A percentile compares a stretch with the other conserved stretches of the same genome.
phyloP scores from a whole-genome alignment of 306 rosid genomes.

The Fragaria iinumae region DNA sequence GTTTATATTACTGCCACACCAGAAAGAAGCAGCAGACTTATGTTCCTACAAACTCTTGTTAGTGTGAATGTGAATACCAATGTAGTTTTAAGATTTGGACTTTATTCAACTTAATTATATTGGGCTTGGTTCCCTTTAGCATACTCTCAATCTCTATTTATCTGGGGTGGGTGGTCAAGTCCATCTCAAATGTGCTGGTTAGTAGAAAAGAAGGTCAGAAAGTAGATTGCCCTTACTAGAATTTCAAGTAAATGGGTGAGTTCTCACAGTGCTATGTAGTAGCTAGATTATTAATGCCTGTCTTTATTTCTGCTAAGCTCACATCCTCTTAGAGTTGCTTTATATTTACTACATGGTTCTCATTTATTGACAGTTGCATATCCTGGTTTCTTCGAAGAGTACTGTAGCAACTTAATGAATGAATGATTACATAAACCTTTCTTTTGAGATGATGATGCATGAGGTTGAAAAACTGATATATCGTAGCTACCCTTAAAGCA shows the following conservation, averaged over 20 bases:
- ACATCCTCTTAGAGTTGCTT: not conserved
- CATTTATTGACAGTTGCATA: not conserved
- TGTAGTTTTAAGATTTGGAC: not conserved
- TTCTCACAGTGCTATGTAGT: not conserved
- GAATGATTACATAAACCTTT: not conserved
- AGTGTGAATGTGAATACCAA: not conserved
- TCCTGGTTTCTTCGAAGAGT: not conserved
- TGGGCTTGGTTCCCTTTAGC: not conserved
- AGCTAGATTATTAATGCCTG: not conserved
- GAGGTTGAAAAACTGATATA: not conserved
- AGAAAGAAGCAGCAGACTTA: not conserved
- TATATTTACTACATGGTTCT: not conserved
- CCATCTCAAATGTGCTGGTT: not conserved
- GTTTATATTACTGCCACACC: not conserved
- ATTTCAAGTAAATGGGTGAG: not conserved
- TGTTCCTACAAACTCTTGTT: not conserved
- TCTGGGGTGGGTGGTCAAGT: not conserved
- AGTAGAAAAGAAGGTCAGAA: not conserved
- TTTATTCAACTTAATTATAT: conserved; percentile 19
- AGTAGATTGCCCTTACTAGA: not conserved
- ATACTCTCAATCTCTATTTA: not conserved
- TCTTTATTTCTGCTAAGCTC: not conserved
- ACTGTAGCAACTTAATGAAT: not conserved
- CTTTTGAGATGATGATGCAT: not conserved
- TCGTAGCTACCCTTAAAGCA: not conserved